Base-by-base conservation (phyloP, 768 basidiomycete species). In the Clitopilus hobsonii region DNA sequence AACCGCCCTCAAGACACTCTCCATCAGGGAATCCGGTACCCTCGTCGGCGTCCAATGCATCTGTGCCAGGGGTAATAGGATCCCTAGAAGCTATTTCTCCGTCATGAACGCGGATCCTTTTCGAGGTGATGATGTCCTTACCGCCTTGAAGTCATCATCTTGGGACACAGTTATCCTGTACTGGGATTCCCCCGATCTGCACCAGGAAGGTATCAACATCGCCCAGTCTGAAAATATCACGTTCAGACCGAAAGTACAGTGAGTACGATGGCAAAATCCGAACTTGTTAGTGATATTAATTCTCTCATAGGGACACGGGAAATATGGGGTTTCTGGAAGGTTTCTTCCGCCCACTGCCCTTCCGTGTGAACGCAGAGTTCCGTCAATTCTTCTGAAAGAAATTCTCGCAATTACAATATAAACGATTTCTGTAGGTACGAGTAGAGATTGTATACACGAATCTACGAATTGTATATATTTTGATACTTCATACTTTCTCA, bases 401-500 rank as follows among this genome's bases (percentile, higher is more conserved):
- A n/a, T n/a, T n/a, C 13, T 36, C 8, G 4, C 4, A 14, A 36
- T 36, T 36, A 14, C 32, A 36, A 14, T 36, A 11, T 4, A 10
- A 36, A 11, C 4, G n/a, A n/a, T n/a, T n/a, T 11, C 3, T 14
- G 32, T 36, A 11, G n/a, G 32, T 11, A 36, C 32, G 29, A 30
- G 29, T 30, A 30, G 29, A 30, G 13, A 11, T 36, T 10, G 32
- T 14, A 36, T 36, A 10, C 10, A n/a, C n/a, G n/a, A n/a, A n/a
- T n/a, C n/a, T n/a, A n/a, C n/a, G n/a, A n/a, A n/a, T n/a, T n/a
- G n/a, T n/a, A n/a, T n/a, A n/a, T 51, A 10, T 51, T 18, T 10
- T 51, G 10, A 1, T 6, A 25, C n/a, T 24, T 36, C 45, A 52
- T 38, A 56, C 51, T 5, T 55, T 50, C 30, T 56, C 58, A 13